phyloP scores from a whole-genome alignment of 441 rosid genomes.

The Adansonia grandidieri region DNA sequence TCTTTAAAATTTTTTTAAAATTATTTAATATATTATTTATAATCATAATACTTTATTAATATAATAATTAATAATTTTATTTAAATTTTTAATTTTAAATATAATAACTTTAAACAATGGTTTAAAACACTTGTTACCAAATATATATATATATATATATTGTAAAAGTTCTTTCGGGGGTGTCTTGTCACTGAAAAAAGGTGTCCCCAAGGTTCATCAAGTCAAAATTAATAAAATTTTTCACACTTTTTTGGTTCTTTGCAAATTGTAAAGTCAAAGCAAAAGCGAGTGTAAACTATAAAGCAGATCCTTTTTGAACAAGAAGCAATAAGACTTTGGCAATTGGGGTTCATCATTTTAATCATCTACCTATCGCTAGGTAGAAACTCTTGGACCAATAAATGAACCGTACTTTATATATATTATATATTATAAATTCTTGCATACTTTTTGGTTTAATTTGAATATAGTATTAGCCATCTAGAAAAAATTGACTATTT shows the following conservation, averaged over 20 bases:
- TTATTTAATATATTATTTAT: no score
- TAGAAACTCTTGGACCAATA: neutral
- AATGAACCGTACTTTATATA: neutral
- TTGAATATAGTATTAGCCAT: neutral
- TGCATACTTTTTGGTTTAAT: no score
- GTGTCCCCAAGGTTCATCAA: neutral
- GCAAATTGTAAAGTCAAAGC: slow-evolving; percentile 20
- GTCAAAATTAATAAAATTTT: slow-evolving; percentile 4
- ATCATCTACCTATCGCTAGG: neutral
- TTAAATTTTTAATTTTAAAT: no score
- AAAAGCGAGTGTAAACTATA: neutral
- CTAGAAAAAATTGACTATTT: neutral
- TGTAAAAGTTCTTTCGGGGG: neutral
- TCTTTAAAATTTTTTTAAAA: no score
- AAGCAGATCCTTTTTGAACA: neutral
- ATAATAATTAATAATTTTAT: no score
- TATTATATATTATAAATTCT: no score
- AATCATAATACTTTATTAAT: no score
- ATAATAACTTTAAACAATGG: no score
- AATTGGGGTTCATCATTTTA: slow-evolving; percentile 25
- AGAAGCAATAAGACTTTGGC: slow-evolving; percentile 11
- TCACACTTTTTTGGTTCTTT: neutral
- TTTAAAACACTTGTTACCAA: no score
- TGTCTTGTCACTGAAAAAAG: neutral
- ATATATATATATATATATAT: neutral